Percentiles rank a stretch among this genome's conserved stretches.
Conservation (phyloP, 2,329 filamentous ascomycete species). For the Sordariomycetes sp. region DNA sequence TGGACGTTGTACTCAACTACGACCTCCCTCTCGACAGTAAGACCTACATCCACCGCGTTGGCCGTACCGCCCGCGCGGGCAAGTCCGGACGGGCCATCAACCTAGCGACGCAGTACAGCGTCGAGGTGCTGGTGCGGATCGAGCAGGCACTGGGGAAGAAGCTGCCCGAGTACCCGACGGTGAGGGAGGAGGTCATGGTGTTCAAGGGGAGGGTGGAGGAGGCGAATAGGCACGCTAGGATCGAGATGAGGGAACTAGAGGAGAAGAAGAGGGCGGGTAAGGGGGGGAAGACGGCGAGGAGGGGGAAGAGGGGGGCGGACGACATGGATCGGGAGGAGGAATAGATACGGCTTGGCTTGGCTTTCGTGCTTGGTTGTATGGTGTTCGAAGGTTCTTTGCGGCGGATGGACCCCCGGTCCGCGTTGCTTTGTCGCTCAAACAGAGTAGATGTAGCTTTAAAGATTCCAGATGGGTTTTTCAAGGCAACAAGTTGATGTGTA, state of each 20-base stretch:
- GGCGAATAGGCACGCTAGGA: slow-evolving; percentile 66
- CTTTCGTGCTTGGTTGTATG: neutral
- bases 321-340: slow-evolving; percentile 69
- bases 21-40: slow-evolving; percentile 77
- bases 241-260: slow-evolving; percentile 68
- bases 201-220: slow-evolving; percentile 68
- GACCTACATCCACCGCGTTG: slow-evolving; percentile 83
- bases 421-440: neutral
- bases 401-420: neutral
- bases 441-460: neutral
- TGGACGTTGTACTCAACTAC: slow-evolving; percentile 77
- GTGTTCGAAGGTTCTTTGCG: neutral
- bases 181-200: slow-evolving; percentile 77
- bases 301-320: slow-evolving; percentile 33
- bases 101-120: slow-evolving; percentile 77
- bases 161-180: slow-evolving; percentile 52
- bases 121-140: slow-evolving; percentile 69
- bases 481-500: neutral
- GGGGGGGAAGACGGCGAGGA: slow-evolving; percentile 26
- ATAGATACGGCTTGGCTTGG: slow-evolving; percentile 17
- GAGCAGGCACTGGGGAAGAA: slow-evolving; percentile 73
- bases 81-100: slow-evolving; percentile 72
- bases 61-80: slow-evolving; percentile 76
- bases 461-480: neutral
- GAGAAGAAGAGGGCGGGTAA: slow-evolving; percentile 49